phyloP scores from a whole-genome alignment of 164 flowering plant genomes.

The Annona cherimola region DNA sequence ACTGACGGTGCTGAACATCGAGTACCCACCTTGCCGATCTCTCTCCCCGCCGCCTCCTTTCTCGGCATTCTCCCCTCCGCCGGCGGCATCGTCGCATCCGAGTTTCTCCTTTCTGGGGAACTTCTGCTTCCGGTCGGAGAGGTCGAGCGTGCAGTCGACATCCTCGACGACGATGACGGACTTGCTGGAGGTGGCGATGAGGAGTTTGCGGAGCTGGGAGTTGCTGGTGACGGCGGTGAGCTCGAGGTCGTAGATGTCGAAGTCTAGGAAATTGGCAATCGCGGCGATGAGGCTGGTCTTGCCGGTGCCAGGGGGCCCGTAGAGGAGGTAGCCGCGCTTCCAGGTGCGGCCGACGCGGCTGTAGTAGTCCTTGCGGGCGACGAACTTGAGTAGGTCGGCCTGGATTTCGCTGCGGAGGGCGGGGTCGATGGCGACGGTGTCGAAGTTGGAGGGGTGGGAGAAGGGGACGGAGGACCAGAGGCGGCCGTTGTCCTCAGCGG shows the following conservation, averaged over 20 bases:
- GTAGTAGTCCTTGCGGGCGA: conserved; percentile 20
- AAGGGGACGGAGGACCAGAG: conserved; percentile 21
- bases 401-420: conserved; percentile 17
- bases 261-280: conserved; percentile 33
- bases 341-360: conserved; percentile 29
- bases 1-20: not conserved
- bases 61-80: not conserved
- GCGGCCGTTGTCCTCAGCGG: conserved; percentile 6
- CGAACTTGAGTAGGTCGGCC: conserved; percentile 24
- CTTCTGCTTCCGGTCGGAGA: conserved; percentile 16
- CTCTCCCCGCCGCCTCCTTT: not conserved
- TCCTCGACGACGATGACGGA: conserved; percentile 33
- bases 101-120: not conserved
- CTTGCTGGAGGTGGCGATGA: conserved; percentile 25
- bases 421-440: conserved; percentile 26
- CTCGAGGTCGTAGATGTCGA: conserved; percentile 34
- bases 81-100: not conserved
- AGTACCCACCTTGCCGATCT: not conserved
- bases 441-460: conserved; percentile 23
- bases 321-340: conserved; percentile 33
- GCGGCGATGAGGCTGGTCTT: conserved; percentile 35
- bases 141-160: conserved; percentile 27
- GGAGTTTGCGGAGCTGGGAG: conserved; percentile 24
- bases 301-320: conserved; percentile 33
- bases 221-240: conserved; percentile 25